phyloP scores from a whole-genome alignment of 345 rosid species.

The Citrus trifoliata region DNA sequence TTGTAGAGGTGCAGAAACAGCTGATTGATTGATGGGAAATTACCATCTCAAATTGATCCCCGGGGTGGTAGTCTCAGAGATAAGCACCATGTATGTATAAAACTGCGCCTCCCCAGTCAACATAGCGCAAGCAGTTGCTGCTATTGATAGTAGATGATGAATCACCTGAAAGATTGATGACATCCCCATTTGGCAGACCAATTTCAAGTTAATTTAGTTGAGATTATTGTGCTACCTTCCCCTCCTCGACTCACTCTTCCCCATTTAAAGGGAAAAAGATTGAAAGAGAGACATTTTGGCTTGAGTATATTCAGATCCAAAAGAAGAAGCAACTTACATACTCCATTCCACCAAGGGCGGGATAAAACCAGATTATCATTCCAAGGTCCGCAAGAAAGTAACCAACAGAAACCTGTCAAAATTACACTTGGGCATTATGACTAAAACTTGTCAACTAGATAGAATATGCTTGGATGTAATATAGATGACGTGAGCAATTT shows the following conservation, averaged over 20 bases:
- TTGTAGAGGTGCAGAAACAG: not conserved
- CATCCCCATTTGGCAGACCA: not conserved
- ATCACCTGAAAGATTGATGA: conserved; percentile 45
- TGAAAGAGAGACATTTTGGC: not conserved
- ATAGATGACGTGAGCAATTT: not conserved
- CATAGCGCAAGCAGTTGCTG: conserved; percentile 64
- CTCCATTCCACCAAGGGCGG: conserved; percentile 81
- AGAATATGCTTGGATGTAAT: not conserved
- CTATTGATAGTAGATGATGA: conserved; percentile 67
- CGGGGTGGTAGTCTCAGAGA: conserved; percentile 88
- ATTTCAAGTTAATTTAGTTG: not conserved
- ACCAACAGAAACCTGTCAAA: conserved; percentile 78
- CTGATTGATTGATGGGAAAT: not conserved
- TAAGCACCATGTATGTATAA: conserved; percentile 71
- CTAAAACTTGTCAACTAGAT: not conserved
- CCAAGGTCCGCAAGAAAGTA: conserved; percentile 77
- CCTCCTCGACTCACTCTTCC: not conserved
- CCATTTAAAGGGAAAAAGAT: not conserved
- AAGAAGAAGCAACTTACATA: conserved; percentile 52
- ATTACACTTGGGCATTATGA: not conserved
- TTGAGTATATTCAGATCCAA: not conserved
- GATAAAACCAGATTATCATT: conserved; percentile 82
- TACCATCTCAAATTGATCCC: conserved; percentile 93
- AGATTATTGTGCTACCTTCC: not conserved
- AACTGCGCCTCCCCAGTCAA: conserved; percentile 73